Evolutionary conservation across 2,329 filamentous ascomycete genomes (phyloP), one percentile per base, ranked within the genome.

Genomic region (Berkeleyomyces basicola): DNA sequence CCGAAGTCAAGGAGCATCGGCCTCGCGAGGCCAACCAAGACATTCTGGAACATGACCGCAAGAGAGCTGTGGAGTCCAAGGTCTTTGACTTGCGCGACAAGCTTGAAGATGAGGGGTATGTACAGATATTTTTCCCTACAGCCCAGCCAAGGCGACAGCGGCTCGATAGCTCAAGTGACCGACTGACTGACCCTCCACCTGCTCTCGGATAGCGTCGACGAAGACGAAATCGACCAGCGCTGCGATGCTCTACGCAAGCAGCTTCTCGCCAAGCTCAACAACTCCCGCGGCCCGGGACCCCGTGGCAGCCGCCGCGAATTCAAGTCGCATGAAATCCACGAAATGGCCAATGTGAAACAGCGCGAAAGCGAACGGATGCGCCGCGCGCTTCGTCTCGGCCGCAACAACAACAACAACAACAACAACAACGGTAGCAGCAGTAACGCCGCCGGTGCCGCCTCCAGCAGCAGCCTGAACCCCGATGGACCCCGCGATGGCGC

Each of bases 251-350:
- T 77, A 36, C 72, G 75, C 42, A 67, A 75, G 66, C 75, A 76
- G 65, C 70, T 77, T 0, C 68, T 73, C 0, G 71, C 70, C 9
- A 73, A 76, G 64, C 71, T 74, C 65, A 71, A 74, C 55, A 68
- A 66, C 65, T 61, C 65, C n/a, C 60, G 58, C 7, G 36, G 55
- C n/a, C n/a, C 40, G 9, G 53, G 61, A 7, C 69, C 70, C 0
- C 69, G 68, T 0, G 70, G 69, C 42, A 71, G 74, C 63, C 75
- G 71, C 61, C 81, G 77, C 68, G 80, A 82, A 7, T 79, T 97
- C 67, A 99, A 97, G 75, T 80, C 85, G 67, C 90, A 97, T 74
- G 90, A 97, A 74, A 90, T 97, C 23, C 93, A 99, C 76, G 93
- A 97, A 75, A 80, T 96, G 72, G 93, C 93, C 16, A 88, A 93